Evolutionary conservation across 2,329 filamentous ascomycete genomes (phyloP), one percentile per base, ranked within the genome.

Genomic region (Fusarium lyarnte): DNA sequence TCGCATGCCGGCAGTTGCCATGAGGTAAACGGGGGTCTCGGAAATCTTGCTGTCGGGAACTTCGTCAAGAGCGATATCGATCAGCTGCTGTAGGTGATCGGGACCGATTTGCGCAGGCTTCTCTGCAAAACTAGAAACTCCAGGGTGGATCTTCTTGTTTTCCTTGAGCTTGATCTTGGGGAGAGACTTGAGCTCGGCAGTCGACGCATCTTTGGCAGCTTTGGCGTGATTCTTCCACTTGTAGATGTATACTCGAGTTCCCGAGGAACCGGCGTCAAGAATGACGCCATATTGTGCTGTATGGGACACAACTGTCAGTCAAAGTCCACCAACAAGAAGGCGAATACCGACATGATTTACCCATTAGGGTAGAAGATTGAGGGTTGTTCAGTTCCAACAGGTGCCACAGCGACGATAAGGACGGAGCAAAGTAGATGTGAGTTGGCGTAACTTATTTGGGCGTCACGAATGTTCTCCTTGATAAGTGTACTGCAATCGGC

Each of bases 181-280:
- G 33, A 99, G 84, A 54, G 87, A 89, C 65, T 89, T 88, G 53
- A 95, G 68, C 59, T 83, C 76, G 8, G 76, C 63, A 21, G 72
- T 58, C 17, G 79, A 78, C 29, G 80, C 75, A 62, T 91, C 90
- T 86, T 77, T 89, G 85, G 72, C 58, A 43, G 93, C 92, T 74
- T 87, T 87, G 42, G 89, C 85, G 72, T 91, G 91, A 79, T 97
- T 92, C 78, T 95, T 89, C 96, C 96, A 99, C 82, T 91, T 90
- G 84, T 99, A 99, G 64, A 99, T 90, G 82, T 99, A 94, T 72
- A 97, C 88, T 80, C 96, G 93, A 78, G 95, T 98, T 81, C 96
- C 95, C 82, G 96, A 98, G 82, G 96, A 98, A 76, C 96, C 96
- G 81, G 96, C 96, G 88, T 99, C 96, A 79, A 99, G 89, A 80